Evolutionary conservation across 2,329 filamentous ascomycete species (phyloP).

Genomic region (Verticillium nubilum): DNA sequence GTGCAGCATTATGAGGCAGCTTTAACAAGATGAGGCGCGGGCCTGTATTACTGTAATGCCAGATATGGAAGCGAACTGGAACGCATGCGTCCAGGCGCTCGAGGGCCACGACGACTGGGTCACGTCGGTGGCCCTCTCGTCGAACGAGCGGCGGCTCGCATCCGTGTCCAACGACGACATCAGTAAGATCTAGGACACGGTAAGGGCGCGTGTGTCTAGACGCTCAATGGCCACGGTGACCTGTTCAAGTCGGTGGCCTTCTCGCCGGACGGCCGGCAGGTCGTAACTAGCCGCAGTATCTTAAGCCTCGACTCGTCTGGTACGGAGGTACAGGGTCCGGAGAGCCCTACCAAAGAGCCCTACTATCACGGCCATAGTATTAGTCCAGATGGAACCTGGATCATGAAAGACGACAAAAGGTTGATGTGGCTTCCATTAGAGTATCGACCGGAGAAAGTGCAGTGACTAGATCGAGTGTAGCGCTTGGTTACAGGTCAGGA

Average conservation of each 20-base stretch:
- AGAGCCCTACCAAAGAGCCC: neutral
- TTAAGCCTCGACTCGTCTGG: neutral
- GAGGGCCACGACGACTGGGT: slow-evolving; percentile 11
- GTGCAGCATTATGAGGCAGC: slow-evolving; percentile 12
- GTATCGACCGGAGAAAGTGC: neutral
- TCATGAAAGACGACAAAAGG: neutral
- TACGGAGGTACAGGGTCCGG: neutral
- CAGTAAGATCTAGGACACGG: too few relatives aligned
- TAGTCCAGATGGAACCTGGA: neutral
- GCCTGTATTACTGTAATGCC: neutral
- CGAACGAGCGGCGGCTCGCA: too few relatives aligned
- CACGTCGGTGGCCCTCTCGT: slow-evolving; percentile 13
- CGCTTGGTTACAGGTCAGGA: neutral
- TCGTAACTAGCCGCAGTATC: neutral
- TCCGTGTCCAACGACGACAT: too few relatives aligned
- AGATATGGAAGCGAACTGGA: slow-evolving; percentile 4
- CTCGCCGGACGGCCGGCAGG: too few relatives aligned
- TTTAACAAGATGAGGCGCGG: slow-evolving; percentile 2
- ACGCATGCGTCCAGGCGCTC: slow-evolving; percentile 11
- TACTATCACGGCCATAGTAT: neutral
- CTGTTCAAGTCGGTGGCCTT: too few relatives aligned
- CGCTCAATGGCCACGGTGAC: too few relatives aligned
- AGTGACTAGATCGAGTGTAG: neutral
- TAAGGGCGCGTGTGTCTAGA: too few relatives aligned
- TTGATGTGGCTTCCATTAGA: neutral